These are phyloP conservation scores for Thelephora ganbajun DNA, from an alignment of 768 basidiomycete genomes.

Conservation along the genomic window DNA sequence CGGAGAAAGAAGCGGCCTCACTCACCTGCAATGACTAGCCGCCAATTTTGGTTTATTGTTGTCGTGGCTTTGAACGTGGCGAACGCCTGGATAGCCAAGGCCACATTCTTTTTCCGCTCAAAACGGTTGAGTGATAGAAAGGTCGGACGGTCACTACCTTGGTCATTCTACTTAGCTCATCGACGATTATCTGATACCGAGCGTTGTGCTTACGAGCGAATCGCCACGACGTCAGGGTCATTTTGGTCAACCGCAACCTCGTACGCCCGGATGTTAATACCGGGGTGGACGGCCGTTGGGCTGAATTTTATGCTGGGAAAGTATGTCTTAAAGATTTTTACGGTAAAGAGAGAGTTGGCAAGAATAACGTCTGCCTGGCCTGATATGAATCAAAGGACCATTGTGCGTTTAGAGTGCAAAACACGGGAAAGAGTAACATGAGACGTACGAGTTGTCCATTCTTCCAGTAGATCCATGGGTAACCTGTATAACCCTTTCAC, in stretches of 20 bases:
- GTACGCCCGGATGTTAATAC: slow-evolving; percentile 76
- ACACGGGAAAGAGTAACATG: background rate
- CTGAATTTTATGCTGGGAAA: slow-evolving; percentile 50
- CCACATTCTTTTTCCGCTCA: slow-evolving; percentile 87
- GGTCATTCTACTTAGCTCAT: slow-evolving; percentile 4
- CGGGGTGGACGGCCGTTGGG: slow-evolving; percentile 86
- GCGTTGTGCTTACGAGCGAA: slow-evolving; percentile 39
- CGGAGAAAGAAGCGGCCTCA: background rate
- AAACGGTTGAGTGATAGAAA: slow-evolving; percentile 87
- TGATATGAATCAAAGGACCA: slow-evolving; percentile 16
- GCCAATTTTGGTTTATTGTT: slow-evolving; percentile 20
- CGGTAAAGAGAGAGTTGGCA: slow-evolving; percentile 85
- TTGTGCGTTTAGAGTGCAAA: background rate
- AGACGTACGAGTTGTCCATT: slow-evolving; percentile 69
- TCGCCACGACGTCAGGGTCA: slow-evolving; percentile 37
- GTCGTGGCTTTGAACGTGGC: slow-evolving; percentile 29
- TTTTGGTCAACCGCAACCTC: slow-evolving; percentile 24
- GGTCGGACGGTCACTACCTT: slow-evolving; percentile 45
- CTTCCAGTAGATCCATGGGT: slow-evolving; percentile 87
- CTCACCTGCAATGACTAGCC: slow-evolving; percentile 72
- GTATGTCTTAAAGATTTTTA: slow-evolving; percentile 61
- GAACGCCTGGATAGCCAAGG: slow-evolving; percentile 71
- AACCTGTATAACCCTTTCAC: slow-evolving; percentile 70
- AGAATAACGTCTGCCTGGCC: slow-evolving; percentile 85
- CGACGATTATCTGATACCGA: background rate